Evolutionary conservation across 2,329 filamentous ascomycete genomes (phyloP), one percentile per base, ranked within the genome.

Genomic region (Ophiocordyceps camponoti-floridani): DNA sequence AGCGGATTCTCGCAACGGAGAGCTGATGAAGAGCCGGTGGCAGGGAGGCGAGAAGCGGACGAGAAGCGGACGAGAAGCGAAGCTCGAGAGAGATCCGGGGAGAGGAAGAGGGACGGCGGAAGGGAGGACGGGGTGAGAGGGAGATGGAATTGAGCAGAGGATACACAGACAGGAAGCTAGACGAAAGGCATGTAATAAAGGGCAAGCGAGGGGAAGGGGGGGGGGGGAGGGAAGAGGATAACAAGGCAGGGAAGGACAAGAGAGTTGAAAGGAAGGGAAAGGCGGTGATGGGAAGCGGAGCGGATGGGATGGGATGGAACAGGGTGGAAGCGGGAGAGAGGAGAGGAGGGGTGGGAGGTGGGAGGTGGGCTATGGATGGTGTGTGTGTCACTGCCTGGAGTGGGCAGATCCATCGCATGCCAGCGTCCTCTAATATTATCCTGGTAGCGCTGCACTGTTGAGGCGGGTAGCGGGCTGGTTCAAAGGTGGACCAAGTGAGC

Each of bases 201-300:
- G 54, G 44, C 23, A 31, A 50, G 49, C 54, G 53, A 55, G 54
- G 54, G 52, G 57, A 55, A 48, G 27, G 14, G 14, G 31, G 35
- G 33, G 33, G 33, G 33, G 7, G 33, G 33, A 37, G 16, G 16
- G 33, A n/a, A n/a, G 33, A 37, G 16, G 35, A 38, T 38, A 18
- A 38, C 35, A 18, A 38, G 35, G 16, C 35, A 38, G 35, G 43
- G 38, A 41, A 33, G 38, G 38, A 23, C 18, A 28, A 44, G 38
- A 44, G 43, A 44, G 43, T 28, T 40, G 43, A 44, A 44, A 54
- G 44, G 45, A 51, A 53, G 52, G 53, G 53, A 59, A 57, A 53
- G 54, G 56, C 58, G 58, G 58, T 58, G 58, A 59, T 61, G 56
- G 42, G 52, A 56, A 56, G 53, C 45, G 52, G 56, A 56, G 53